Conservation (phyloP, 2,329 filamentous ascomycete species). For the Trichophyton verrucosum region DNA sequence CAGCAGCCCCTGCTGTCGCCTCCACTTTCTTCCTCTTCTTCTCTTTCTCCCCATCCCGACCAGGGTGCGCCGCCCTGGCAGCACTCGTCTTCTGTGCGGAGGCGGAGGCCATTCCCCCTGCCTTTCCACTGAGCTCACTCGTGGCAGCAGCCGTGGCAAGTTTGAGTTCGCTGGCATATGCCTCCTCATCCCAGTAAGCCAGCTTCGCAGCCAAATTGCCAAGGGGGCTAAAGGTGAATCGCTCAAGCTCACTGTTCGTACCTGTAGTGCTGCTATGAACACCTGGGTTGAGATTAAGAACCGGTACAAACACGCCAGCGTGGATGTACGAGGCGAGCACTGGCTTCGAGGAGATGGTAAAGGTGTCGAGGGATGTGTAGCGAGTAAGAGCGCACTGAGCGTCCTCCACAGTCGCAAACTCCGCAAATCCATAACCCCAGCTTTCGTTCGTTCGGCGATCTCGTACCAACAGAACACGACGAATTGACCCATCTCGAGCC, state of each 20-base stretch:
- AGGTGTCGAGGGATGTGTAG: constrained; percentile 58
- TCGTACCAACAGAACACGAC: constrained; percentile 63
- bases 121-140: constrained; percentile 9
- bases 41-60: constrained; percentile 28
- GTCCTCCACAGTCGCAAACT: constrained; percentile 66
- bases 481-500: constrained; percentile 60
- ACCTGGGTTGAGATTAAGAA: constrained; percentile 50
- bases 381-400: constrained; percentile 62
- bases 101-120: constrained; percentile 12
- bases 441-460: constrained; percentile 59
- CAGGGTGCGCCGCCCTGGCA: constrained; percentile 15
- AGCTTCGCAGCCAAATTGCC: constrained; percentile 56
- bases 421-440: constrained; percentile 72
- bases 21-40: constrained; percentile 40
- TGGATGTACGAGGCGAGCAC: constrained; percentile 66
- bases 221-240: constrained; percentile 57
- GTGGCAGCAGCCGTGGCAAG: constrained; percentile 42
- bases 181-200: constrained; percentile 64
- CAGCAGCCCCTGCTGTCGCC: constrained; percentile 21
- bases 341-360: constrained; percentile 62
- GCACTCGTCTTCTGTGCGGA: constrained; percentile 16
- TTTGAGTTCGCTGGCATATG: constrained; percentile 54
- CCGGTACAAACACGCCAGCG: constrained; percentile 71
- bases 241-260: constrained; percentile 13
- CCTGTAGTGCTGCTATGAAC: constrained; percentile 27